Base-by-base conservation (phyloP, 148 eudicot species). In the Persicaria tinctoria region DNA sequence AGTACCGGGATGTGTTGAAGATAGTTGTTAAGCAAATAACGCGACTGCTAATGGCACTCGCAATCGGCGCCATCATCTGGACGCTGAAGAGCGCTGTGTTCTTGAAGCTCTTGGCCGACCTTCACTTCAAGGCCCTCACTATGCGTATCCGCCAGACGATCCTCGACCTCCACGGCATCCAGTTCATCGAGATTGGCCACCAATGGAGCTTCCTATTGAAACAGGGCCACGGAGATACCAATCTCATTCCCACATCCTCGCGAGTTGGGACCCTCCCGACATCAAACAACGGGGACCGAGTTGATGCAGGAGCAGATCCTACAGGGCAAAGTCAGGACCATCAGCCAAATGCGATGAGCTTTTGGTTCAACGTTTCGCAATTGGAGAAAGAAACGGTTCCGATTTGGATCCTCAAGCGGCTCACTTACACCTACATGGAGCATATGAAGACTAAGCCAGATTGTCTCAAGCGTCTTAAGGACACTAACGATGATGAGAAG, bases 61-160 rank as follows among this genome's bases (percentile, higher is more conserved):
- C 68, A 44, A 63, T 63, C 27, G 68, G 68, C 45, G 68, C 68
- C 44, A 9, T 63, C 45, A 63, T 63, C 14, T 63, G 68, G 68
- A 63, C 68, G 16, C 5, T 63, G 4, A 66, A 66, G 17, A 66
- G 47, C 18, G 70, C 13, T 3, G 70, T 66, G 70, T 66, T 66
- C 70, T 66, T 66, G 20, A 66, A 66, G 48, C 70, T 66, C 47
- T 41, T 66, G 32, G 70, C 70, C 70, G 47, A 44, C 48, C 70
- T 66, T 18, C 70, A 66, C n/a, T 66, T 1, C 13, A 66, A 41
- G 48, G 70, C 12, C 47, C 70, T 66, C 0, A 12, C 47, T 6
- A 47, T 6, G 5, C 70, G 70, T 1, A 66, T 66, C 18, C 70
- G 70, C 14, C 70, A 66, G 17, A 66, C 70, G 18, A 66, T 66